A percentile compares a stretch with the other conserved stretches of the same genome.
These are phyloP conservation scores for Phalaenopsis equestris DNA, from an alignment of 106 monocot genomes.

Conservation along the genomic window DNA sequence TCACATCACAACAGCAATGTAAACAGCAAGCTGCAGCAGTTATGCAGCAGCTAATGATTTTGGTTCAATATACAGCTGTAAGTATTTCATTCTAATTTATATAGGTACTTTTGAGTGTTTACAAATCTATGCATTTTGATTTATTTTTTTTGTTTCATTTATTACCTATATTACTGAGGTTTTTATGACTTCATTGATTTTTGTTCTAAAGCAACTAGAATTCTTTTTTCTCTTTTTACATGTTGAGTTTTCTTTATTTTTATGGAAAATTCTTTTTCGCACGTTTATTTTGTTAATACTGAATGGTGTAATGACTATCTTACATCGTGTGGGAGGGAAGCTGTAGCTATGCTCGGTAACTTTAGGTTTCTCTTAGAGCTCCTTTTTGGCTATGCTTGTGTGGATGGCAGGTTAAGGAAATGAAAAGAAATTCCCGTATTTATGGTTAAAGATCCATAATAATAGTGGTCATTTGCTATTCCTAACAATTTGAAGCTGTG, in stretches of 20 bases:
- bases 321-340: not conserved
- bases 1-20: constrained; percentile 46
- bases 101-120: not conserved
- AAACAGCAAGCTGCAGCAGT: constrained; percentile 56
- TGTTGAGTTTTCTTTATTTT: not conserved
- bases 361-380: not conserved
- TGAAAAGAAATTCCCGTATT: not conserved
- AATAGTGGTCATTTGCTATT: not conserved
- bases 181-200: no score
- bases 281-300: not conserved
- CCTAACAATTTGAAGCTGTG: not conserved
- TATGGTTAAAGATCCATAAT: not conserved
- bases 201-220: no score
- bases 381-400: not conserved
- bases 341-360: not conserved
- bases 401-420: not conserved
- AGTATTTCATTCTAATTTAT: constrained; percentile 14
- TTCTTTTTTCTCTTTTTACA: not conserved
- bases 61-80: constrained; percentile 77
- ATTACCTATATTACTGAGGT: no score
- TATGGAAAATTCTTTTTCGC: not conserved
- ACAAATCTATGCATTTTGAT: not conserved
- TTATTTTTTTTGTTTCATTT: no score
- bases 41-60: constrained; percentile 62
- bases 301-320: not conserved